phyloP scores from a whole-genome alignment of 257 asterid genomes.

The Salvia rosmarinus region DNA sequence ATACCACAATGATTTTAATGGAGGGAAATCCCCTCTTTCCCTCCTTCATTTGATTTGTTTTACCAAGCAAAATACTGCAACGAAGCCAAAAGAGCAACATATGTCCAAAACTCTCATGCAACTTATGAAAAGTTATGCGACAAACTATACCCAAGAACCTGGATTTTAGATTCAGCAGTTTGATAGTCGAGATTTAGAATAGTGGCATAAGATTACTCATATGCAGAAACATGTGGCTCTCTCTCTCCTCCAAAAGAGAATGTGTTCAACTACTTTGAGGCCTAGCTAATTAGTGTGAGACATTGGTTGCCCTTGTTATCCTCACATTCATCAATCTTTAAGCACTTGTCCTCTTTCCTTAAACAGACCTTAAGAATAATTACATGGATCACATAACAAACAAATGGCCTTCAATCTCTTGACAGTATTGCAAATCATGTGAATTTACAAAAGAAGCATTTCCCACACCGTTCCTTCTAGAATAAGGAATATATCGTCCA shows the following conservation, averaged over 20 bases:
- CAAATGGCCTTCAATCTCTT: background rate
- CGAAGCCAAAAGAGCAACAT: background rate
- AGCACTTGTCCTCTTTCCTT: conserved; percentile 1
- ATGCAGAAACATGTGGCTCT: background rate
- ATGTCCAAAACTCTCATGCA: background rate
- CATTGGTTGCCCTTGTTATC: conserved; percentile 7
- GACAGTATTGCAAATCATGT: background rate
- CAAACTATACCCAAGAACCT: background rate
- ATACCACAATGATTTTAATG: background rate
- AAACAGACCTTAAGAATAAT: background rate
- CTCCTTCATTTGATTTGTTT: background rate
- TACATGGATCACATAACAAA: conserved; percentile 7
- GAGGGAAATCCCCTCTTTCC: too few species aligned
- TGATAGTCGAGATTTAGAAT: background rate
- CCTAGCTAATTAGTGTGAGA: background rate
- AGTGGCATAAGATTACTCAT: background rate
- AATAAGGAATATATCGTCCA: background rate
- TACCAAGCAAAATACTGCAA: conserved; percentile 8
- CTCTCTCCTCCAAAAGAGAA: conserved; percentile 1
- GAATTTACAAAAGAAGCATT: background rate
- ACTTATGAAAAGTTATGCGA: too few species aligned
- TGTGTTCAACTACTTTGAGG: background rate
- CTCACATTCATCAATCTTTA: conserved; percentile 6
- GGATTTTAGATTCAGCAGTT: background rate
- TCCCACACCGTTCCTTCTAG: background rate